Base-by-base conservation (phyloP, 2,329 filamentous ascomycete species). In the Colletotrichum orbiculare region DNA sequence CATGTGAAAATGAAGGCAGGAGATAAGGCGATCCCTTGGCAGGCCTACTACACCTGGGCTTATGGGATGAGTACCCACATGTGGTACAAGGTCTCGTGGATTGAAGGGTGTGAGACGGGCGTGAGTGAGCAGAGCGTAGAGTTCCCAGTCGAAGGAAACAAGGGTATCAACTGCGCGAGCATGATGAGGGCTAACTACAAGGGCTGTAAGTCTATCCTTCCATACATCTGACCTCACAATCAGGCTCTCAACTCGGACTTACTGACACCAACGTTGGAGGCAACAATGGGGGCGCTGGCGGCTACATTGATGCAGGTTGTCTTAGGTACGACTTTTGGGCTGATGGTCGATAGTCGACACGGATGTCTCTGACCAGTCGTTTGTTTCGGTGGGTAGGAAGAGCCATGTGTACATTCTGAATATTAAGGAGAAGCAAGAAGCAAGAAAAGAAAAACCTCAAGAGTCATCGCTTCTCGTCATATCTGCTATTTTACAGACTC, bases 311-410 rank as follows among this genome's bases (percentile, higher is more conserved):
- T 6, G 41, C 41, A 12, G 41, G 41, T 6, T 43, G 41, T 8
- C 15, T 43, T 3, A 43, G 12, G 2, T 43, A 43, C 41, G 41
- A 43, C 6, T 43, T 43, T 7, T 43, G 8, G 7, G 41, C 15
- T 43, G 13, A 8, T 0, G 25, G 25, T 6, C n/a, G n/a, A n/a
- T 13, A 43, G 41, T 43, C 2, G 3, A 43, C 13, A 43, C 8
- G 15, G 7, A n/a, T 8, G 7, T 43, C 15, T 43, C 41, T 2
- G 2, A 43, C 0, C 8, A 8, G 41, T 13, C 9, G 4, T 12
- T 6, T 13, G 15, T 2, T n/a, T n/a, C 6, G 2, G 15, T 13
- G 6, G 8, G 12, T 3, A 8, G 1, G 1, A n/a, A 9, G 13
- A 1, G 13, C 3, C 10, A 43, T n/a, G 2, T 12, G 5, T 15